Evolutionary conservation across 2,329 filamentous ascomycete genomes (phyloP), one percentile per base, ranked within the genome.

Genomic region (Harringtonia lauricola): DNA sequence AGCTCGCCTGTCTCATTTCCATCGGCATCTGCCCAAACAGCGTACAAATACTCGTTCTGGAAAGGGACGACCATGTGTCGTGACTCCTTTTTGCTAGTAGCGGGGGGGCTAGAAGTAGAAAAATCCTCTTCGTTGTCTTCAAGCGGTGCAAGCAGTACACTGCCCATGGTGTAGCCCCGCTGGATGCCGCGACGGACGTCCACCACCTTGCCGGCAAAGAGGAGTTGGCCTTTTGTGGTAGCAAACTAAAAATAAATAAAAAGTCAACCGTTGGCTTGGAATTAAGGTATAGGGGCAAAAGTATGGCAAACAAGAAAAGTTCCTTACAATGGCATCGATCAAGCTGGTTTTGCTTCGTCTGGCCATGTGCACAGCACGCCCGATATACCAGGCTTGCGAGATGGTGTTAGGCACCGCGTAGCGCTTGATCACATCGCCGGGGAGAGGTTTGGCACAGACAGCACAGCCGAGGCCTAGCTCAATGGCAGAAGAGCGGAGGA

Each of bases 191-290:
- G 57, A 51, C 74, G 68, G 1, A 74, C 70, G 8, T 60, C 62
- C 14, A 68, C 57, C 44, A 74, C 72, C 56, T 75, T 75, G n/a
- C 71, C 71, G 34, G 65, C 59, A 56, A 68, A 73, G 15, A 74
- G 54, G 21, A 73, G 60, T 47, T 63, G 66, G 1, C 67, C 71
- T 3, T 62, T 61, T 0, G 66, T 63, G 36, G 21, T 37, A 9
- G 36, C 14, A 21, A 36, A 36, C 10, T 26, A 10, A 6, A 26
- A 10, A 26, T 10, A 26, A 26, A n/a, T n/a, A n/a, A n/a, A n/a
- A n/a, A n/a, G n/a, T n/a, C n/a, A 14, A 60, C 60, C 3, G 57
- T 47, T 1, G 68, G 67, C 66, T n/a, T n/a, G n/a, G n/a, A n/a
- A n/a, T n/a, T n/a, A n/a, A n/a, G n/a, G n/a, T 6, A 68, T 64